Evolutionary conservation across 352 stramenopile species (phyloP).

Genomic region (Hyaloperonospora brassicae): DNA sequence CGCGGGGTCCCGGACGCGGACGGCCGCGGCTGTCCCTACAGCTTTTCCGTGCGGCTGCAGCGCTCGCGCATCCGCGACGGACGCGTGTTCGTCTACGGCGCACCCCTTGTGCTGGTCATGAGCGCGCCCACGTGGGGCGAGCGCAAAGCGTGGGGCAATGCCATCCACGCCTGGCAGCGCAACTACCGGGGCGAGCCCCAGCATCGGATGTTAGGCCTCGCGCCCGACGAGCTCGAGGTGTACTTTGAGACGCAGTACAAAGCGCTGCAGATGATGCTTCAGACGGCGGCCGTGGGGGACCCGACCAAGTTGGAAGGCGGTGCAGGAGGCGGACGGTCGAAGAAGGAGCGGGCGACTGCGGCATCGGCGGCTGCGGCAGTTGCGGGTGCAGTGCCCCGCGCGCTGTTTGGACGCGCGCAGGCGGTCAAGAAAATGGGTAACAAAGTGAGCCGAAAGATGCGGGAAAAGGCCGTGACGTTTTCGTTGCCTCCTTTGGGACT

Average conservation of each 20-base stretch:
- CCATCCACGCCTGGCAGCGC: constrained; percentile 80
- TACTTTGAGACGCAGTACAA: constrained; percentile 69
- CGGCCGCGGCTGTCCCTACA: constrained; percentile 62
- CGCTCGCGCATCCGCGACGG: constrained; percentile 66
- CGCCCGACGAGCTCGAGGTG: constrained; percentile 51
- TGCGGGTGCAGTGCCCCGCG: constrained; percentile 30
- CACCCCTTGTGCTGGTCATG: constrained; percentile 47
- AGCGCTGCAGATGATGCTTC: constrained; percentile 40
- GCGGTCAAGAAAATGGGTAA: constrained; percentile 53
- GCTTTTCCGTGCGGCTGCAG: constrained; percentile 66
- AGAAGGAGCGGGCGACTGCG: constrained; percentile 14
- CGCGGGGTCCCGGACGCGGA: constrained; percentile 63
- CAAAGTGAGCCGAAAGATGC: constrained; percentile 58
- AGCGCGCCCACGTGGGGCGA: constrained; percentile 67
- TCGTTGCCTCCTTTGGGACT: constrained; percentile 64
- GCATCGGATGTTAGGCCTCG: constrained; percentile 39
- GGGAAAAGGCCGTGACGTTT: constrained; percentile 56
- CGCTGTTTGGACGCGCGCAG: constrained; percentile 47
- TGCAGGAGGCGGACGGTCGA: constrained; percentile 5
- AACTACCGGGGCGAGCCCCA: constrained; percentile 82
- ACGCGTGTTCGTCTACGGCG: constrained; percentile 51
- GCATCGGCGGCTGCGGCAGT: constrained; percentile 15
- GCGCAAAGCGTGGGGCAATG: constrained; percentile 80
- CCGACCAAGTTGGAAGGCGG: constrained; percentile 6
- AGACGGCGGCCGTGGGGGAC: constrained; percentile 21